These are phyloP conservation scores for Globisporangium nodosum DNA, from an alignment of 352 stramenopile genomes.

Conservation along the genomic window DNA sequence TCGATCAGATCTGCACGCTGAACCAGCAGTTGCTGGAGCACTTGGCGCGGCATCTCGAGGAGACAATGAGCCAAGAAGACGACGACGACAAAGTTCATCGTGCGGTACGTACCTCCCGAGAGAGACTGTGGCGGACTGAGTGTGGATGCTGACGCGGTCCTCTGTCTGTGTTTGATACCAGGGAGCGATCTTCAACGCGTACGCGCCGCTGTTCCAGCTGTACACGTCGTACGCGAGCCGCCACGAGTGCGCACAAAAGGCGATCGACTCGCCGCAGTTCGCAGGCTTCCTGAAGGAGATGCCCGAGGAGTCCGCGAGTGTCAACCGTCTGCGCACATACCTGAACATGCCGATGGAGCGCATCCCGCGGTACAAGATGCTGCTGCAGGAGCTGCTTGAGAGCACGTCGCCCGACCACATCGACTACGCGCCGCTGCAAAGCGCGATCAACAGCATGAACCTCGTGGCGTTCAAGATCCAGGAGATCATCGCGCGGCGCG, in stretches of 20 bases:
- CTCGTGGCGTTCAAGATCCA: slow-evolving; percentile 72
- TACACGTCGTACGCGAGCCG: slow-evolving; percentile 84
- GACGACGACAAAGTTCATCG: slow-evolving; percentile 21
- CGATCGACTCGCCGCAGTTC: slow-evolving; percentile 75
- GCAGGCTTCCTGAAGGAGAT: slow-evolving; percentile 66
- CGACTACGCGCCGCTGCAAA: slow-evolving; percentile 63
- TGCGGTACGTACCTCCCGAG: slow-evolving; percentile 8
- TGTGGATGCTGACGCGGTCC: neutral
- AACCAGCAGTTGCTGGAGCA: slow-evolving; percentile 87
- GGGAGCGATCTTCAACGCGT: slow-evolving; percentile 83
- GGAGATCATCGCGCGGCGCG: slow-evolving; percentile 68
- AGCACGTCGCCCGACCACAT: slow-evolving; percentile 65
- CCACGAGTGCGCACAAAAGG: slow-evolving; percentile 59
- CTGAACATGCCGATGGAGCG: slow-evolving; percentile 87
- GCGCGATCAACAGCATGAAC: slow-evolving; percentile 70
- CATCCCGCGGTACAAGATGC: slow-evolving; percentile 81
- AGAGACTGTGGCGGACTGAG: neutral
- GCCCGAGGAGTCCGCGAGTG: slow-evolving; percentile 41
- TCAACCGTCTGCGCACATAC: slow-evolving; percentile 60
- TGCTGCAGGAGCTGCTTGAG: slow-evolving; percentile 70
- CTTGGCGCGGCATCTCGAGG: slow-evolving; percentile 68
- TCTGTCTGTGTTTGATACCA: slow-evolving; percentile 18
- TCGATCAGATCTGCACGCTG: slow-evolving; percentile 84
- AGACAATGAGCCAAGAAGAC: slow-evolving; percentile 36
- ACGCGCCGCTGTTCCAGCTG: slow-evolving; percentile 77